Evolutionary conservation across 1,284 basidiomycete genomes (phyloP), one percentile per base, ranked within the genome.

Genomic region (Phellopilus nigrolimitatus): DNA sequence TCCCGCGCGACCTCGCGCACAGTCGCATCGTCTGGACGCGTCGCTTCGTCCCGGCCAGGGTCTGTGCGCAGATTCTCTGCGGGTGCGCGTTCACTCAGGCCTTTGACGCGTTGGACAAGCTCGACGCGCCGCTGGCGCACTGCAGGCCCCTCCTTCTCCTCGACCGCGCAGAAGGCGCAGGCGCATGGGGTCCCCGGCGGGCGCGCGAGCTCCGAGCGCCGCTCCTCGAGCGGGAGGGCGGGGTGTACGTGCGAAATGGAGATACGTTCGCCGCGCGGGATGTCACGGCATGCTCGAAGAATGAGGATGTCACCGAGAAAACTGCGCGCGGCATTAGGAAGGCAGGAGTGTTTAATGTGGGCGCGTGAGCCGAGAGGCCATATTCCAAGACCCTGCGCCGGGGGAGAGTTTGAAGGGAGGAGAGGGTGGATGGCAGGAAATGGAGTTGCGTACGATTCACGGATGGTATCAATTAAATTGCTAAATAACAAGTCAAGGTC

Each of bases 261-360:
- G 4, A 55, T 50, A 7, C 17, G 9, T 22, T 45, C 43, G 4
- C 53, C 49, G 15, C 39, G 38, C 17, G 21, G 34, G 36, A 55
- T 50, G 31, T 50, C 44, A 12, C 44, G 43, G 22, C 42, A 45
- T 33, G 53, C 49, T 2, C 53, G 53, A 4, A 55, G 27, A 31
- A 55, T 36, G 22, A 50, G 42, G 25, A 51, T 22, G 38, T 55
- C 53, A n/a, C 42, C 49, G 10, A 55, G 17, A 25, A 51, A 55
- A n/a, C 39, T 37, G 12, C 48, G 53, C 8, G 27, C 44, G 9
- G 53, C 37, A 24, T 51, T 55, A 4, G 53, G 53, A 15, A 51
- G 43, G 27, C 53, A 55, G 15, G 53, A 50, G 37, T 55, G 53
- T 2, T 27, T 37, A 9, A 55, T 30, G 38, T 47, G 49, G 17